Conservation (phyloP, 805 yeast species). For the Saccharomycopsis selenospora region DNA sequence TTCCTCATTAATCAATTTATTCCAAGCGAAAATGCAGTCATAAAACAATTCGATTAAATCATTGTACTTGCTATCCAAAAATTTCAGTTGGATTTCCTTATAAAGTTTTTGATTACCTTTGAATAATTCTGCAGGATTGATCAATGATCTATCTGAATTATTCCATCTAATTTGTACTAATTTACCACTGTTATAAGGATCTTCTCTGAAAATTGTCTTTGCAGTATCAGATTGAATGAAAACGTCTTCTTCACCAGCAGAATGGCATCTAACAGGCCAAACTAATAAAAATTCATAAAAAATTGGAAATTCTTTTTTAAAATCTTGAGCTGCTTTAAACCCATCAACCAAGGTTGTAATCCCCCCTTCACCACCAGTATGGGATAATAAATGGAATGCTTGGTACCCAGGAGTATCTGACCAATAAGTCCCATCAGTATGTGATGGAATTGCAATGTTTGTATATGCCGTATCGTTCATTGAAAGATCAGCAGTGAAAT, state of each 20-base stretch:
- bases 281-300: conserved; percentile 43
- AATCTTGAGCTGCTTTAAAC: conserved; percentile 48
- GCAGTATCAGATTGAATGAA: conserved; percentile 51
- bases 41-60: conserved; percentile 46
- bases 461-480: conserved; percentile 70
- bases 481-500: conserved; percentile 60
- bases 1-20: conserved; percentile 39
- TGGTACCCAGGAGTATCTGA: conserved; percentile 66
- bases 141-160: conserved; percentile 59
- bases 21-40: conserved; percentile 52
- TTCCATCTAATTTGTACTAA: conserved; percentile 64
- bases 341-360: conserved; percentile 62
- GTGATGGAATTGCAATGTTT: conserved; percentile 53
- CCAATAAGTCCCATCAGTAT: conserved; percentile 74
- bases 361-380: conserved; percentile 60
- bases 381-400: conserved; percentile 55
- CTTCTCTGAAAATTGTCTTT: conserved; percentile 53
- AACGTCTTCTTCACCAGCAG: conserved; percentile 63
- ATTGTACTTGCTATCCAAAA: conserved; percentile 34
- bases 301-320: conserved; percentile 41
- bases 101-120: neutral
- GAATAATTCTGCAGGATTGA: conserved; percentile 21
- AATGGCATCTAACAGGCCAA: conserved; percentile 57
- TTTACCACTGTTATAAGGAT: conserved; percentile 34
- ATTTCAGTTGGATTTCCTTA: conserved; percentile 29